Percentiles rank a stretch among this genome's conserved stretches.
Evolutionary conservation across 2,329 filamentous ascomycete genomes (phyloP).

Genomic region (Fusarium secorum): DNA sequence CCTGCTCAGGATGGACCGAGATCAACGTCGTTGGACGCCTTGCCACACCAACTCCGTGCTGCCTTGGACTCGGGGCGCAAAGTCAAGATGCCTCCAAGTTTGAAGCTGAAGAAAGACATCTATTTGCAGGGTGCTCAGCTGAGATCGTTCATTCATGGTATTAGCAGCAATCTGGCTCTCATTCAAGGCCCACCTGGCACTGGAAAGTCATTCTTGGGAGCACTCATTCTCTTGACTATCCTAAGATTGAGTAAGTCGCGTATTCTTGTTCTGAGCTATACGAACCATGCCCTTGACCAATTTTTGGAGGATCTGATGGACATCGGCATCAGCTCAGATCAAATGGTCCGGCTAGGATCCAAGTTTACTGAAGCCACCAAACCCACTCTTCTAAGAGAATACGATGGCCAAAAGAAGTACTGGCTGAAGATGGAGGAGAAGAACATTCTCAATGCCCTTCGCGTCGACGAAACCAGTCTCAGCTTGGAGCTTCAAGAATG

Average conservation of each 20-base stretch:
- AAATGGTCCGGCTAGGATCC: constrained; percentile 70
- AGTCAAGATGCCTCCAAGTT: constrained; percentile 20
- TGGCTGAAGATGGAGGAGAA: constrained; percentile 42
- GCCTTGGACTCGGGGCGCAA: too few species aligned
- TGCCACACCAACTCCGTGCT: too few species aligned
- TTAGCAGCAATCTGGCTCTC: constrained; percentile 62
- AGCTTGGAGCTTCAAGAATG: constrained; percentile 40
- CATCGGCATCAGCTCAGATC: constrained; percentile 58
- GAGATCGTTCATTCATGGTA: constrained; percentile 60
- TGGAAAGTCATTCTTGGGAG: constrained; percentile 78
- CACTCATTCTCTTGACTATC: constrained; percentile 65
- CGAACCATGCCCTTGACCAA: constrained; percentile 72
- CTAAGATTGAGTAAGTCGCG: constrained; percentile 56
- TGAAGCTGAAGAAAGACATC: constrained; percentile 41
- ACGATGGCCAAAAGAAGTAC: constrained; percentile 42
- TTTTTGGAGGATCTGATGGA: constrained; percentile 70
- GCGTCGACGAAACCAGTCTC: constrained; percentile 13
- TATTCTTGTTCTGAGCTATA: constrained; percentile 72
- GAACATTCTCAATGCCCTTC: constrained; percentile 51
- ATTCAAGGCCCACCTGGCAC: constrained; percentile 81
- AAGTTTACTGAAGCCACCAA: constrained; percentile 62
- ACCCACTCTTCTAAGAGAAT: constrained; percentile 55
- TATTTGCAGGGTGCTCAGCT: constrained; percentile 56
- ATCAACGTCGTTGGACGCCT: background rate
- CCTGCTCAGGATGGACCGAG: constrained; percentile 9